These are phyloP conservation scores for Meripilus lineatus DNA, from an alignment of 1,284 basidiomycete species.

Conservation along the genomic window DNA sequence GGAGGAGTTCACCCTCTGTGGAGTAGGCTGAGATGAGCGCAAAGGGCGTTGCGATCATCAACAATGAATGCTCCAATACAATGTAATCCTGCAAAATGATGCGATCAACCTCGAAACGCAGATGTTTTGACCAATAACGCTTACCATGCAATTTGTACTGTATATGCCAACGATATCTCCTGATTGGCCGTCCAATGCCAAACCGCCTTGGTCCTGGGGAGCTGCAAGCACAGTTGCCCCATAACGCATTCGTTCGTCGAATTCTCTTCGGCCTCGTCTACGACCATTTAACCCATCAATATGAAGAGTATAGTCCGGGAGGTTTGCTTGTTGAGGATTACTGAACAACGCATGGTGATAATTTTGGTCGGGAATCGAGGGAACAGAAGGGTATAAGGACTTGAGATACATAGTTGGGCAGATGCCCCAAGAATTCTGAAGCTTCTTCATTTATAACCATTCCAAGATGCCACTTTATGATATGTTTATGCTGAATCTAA, in stretches of 20 bases:
- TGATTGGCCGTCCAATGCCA: slow-evolving; percentile 38
- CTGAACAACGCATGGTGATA: slow-evolving; percentile 2
- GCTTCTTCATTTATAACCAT: neutral
- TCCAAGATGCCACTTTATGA: too few species aligned
- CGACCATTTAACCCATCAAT: slow-evolving; percentile 48
- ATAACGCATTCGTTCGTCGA: slow-evolving; percentile 42
- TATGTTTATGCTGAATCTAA: too few species aligned
- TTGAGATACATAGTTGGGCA: slow-evolving; percentile 4
- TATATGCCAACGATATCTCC: slow-evolving; percentile 57
- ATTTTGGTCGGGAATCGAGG: slow-evolving; percentile 4
- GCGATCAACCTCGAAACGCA: neutral
- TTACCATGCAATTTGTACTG: slow-evolving; percentile 56
- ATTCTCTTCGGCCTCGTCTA: slow-evolving; percentile 38
- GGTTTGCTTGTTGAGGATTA: neutral
- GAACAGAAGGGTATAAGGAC: slow-evolving; percentile 4
- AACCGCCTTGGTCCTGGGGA: slow-evolving; percentile 39
- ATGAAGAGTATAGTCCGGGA: slow-evolving; percentile 37
- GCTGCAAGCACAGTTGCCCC: slow-evolving; percentile 48
- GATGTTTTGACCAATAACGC: slow-evolving; percentile 7
- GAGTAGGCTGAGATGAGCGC: slow-evolving; percentile 54
- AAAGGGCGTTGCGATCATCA: slow-evolving; percentile 51
- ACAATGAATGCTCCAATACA: slow-evolving; percentile 44
- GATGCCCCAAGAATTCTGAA: neutral
- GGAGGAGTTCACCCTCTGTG: slow-evolving; percentile 55
- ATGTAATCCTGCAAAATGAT: slow-evolving; percentile 45